Percentiles rank a stretch among this genome's conserved stretches.
Evolutionary conservation across 306 rosid genomes (phyloP).

Genomic region (Ammopiptanthus mongolicus): DNA sequence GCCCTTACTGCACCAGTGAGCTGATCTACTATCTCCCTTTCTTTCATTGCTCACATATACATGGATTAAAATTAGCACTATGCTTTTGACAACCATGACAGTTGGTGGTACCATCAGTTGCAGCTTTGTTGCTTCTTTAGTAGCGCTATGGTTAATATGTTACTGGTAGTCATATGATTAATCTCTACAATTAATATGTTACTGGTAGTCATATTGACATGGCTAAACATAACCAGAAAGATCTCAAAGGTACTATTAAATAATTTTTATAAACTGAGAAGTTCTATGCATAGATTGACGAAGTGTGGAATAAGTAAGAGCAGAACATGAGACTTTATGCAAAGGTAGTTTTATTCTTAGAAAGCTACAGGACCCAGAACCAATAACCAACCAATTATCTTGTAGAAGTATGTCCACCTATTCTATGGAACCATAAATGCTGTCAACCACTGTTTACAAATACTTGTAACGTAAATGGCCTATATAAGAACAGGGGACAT

Average conservation of each 20-base stretch:
- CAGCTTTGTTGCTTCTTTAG: not conserved
- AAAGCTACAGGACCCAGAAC: not conserved
- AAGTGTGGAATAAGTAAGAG: not conserved
- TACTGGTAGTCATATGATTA: not conserved
- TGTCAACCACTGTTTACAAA: not conserved
- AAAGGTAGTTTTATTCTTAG: not conserved
- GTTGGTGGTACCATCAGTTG: not conserved
- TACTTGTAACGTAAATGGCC: not conserved
- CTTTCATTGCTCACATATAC: not conserved
- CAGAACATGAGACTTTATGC: not conserved
- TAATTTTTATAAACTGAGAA: not conserved
- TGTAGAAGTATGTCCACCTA: not conserved
- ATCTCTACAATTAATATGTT: not conserved
- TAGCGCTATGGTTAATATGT: not conserved
- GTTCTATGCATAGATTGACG: not conserved
- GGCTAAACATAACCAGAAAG: slow-evolving; percentile 3
- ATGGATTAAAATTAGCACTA: not conserved
- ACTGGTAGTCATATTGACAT: not conserved
- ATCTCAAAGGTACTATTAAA: not conserved
- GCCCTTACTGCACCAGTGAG: too few species aligned
- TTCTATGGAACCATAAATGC: not conserved
- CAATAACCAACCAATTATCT: not conserved
- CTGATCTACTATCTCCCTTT: too few species aligned
- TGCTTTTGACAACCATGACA: not conserved
- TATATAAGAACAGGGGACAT: not conserved